Percentiles rank a stretch among this genome's conserved stretches.
Conservation (phyloP, 148 eudicot genomes). For the Dysphania ambrosioides region DNA sequence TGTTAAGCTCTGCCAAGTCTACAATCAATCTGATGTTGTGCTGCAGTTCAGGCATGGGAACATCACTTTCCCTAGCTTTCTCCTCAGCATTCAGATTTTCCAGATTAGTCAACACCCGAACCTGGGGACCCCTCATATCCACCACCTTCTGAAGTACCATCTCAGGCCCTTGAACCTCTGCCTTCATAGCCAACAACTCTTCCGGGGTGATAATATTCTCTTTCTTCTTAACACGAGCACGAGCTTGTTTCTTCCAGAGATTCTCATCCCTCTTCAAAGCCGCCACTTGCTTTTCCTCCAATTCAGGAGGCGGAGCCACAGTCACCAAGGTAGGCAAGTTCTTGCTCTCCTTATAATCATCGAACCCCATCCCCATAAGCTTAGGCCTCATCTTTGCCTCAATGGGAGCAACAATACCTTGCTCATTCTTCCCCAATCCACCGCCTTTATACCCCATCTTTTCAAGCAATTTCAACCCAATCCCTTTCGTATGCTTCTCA, state of each 20-base stretch:
- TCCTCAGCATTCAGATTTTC: slow-evolving; percentile 86
- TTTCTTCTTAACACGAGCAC: slow-evolving; percentile 43
- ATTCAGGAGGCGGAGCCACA: slow-evolving; percentile 34
- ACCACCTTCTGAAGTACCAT: slow-evolving; percentile 63
- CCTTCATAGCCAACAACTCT: slow-evolving; percentile 71
- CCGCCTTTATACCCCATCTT: slow-evolving; percentile 87
- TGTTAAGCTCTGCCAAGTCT: slow-evolving; percentile 64
- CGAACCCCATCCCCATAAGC: slow-evolving; percentile 87
- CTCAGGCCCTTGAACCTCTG: slow-evolving; percentile 54
- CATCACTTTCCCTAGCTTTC: slow-evolving; percentile 56
- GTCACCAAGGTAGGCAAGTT: slow-evolving; percentile 32
- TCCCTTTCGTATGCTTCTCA: slow-evolving; percentile 78
- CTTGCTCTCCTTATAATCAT: slow-evolving; percentile 59
- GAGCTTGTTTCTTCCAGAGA: slow-evolving; percentile 59
- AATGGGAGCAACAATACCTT: slow-evolving; percentile 79
- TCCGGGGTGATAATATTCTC: slow-evolving; percentile 67
- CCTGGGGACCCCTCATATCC: slow-evolving; percentile 95
- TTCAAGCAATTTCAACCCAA: slow-evolving; percentile 68
- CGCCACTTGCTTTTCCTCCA: slow-evolving; percentile 43
- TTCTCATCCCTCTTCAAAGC: slow-evolving; percentile 42
- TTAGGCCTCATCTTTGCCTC: slow-evolving; percentile 77
- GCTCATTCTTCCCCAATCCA: slow-evolving; percentile 78
- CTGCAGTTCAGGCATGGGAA: slow-evolving; percentile 93
- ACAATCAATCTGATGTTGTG: slow-evolving; percentile 67
- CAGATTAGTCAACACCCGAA: slow-evolving; percentile 70